A percentile compares a stretch with the other conserved stretches of the same genome.
These are phyloP conservation scores for Trapa bicornis DNA, from an alignment of 345 rosid species.

Conservation along the genomic window DNA sequence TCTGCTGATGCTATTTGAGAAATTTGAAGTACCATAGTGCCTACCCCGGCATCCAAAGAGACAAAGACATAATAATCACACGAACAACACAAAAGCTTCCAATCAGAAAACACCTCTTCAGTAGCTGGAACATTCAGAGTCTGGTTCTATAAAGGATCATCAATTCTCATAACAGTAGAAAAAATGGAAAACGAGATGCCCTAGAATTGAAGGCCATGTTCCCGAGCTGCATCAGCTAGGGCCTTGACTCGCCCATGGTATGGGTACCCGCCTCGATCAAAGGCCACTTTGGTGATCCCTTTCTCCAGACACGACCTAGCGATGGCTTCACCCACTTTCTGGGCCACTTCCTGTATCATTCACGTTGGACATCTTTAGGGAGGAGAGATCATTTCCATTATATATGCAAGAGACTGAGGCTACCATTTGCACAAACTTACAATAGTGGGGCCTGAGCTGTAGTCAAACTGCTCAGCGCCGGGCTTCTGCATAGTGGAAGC, in stretches of 20 bases:
- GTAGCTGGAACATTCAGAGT: background rate
- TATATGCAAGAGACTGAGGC: background rate
- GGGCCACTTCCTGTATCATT: conserved; percentile 67
- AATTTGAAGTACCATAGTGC: too few relatives aligned
- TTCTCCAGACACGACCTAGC: conserved; percentile 83
- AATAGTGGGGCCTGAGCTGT: conserved; percentile 60
- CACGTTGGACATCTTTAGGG: background rate
- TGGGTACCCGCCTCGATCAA: conserved; percentile 83
- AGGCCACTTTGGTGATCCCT: conserved; percentile 81
- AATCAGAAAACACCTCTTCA: background rate
- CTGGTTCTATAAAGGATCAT: background rate
- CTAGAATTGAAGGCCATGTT: conserved; percentile 57
- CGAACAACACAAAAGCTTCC: background rate
- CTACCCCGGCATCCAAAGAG: too few relatives aligned
- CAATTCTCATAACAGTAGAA: background rate
- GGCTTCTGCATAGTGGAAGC: conserved; percentile 80
- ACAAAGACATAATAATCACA: background rate
- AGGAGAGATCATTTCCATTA: background rate
- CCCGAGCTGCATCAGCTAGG: conserved; percentile 75
- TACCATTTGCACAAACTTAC: conserved; percentile 29
- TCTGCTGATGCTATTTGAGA: too few relatives aligned
- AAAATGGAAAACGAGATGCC: background rate
- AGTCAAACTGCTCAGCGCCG: conserved; percentile 47
- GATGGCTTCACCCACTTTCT: conserved; percentile 68
- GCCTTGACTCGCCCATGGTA: conserved; percentile 87